Conservation (phyloP, 1,139 yeast species). For the Hanseniaspora gamundiae region DNA sequence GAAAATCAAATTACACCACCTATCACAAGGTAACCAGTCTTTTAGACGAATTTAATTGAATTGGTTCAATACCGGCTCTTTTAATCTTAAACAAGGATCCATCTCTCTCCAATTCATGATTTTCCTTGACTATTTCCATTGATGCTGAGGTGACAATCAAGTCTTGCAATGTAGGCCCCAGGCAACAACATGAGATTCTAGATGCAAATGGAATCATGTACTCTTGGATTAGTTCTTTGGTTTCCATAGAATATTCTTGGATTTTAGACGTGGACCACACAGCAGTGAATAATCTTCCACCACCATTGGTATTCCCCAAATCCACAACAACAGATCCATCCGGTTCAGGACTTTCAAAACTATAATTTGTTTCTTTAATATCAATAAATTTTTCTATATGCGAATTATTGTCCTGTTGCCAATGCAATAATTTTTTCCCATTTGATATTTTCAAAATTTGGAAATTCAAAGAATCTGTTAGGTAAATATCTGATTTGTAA, state of each 20-base stretch:
- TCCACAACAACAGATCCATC: slow-evolving; percentile 60
- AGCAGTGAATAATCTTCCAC: slow-evolving; percentile 57
- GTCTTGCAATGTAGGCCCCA: slow-evolving; percentile 56
- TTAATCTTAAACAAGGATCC: not conserved
- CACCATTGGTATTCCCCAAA: slow-evolving; percentile 28
- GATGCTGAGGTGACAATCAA: slow-evolving; percentile 57
- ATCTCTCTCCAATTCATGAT: not conserved
- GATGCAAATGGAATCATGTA: slow-evolving; percentile 46
- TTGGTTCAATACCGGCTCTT: not conserved
- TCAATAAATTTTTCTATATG: slow-evolving; percentile 28
- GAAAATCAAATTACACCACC: too few relatives aligned
- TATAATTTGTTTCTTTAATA: slow-evolving; percentile 25
- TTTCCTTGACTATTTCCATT: not conserved
- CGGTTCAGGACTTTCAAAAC: slow-evolving; percentile 43
- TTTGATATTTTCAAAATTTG: slow-evolving; percentile 30
- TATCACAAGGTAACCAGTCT: not conserved
- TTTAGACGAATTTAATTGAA: not conserved
- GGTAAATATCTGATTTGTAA: slow-evolving; percentile 38
- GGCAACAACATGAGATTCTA: slow-evolving; percentile 54
- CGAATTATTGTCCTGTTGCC: slow-evolving; percentile 7
- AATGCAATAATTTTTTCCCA: not conserved
- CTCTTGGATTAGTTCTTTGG: slow-evolving; percentile 34
- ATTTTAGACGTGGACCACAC: slow-evolving; percentile 53
- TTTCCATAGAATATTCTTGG: slow-evolving; percentile 32
- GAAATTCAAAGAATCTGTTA: slow-evolving; percentile 59